phyloP scores from a whole-genome alignment of 148 eudicot species.

The Dysphania ambrosioides region DNA sequence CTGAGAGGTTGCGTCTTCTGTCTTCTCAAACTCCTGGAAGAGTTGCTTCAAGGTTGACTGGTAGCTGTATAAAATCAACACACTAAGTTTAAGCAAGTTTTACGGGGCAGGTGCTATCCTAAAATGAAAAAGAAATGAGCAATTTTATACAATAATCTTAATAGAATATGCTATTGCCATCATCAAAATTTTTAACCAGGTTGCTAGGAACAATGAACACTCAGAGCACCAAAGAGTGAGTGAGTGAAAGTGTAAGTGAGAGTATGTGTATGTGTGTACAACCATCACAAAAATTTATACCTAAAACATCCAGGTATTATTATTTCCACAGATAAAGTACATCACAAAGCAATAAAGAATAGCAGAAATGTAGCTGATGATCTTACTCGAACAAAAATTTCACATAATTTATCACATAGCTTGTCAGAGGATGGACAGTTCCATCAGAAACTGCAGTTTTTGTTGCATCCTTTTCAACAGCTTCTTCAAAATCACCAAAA shows the following conservation, averaged over 20 bases:
- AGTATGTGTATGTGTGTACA: background rate
- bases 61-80: constrained; percentile 50
- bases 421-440: constrained; percentile 96
- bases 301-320: background rate
- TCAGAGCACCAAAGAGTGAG: background rate
- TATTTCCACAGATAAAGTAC: background rate
- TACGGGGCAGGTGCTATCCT: background rate
- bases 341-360: constrained; percentile 12
- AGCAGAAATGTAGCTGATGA: background rate
- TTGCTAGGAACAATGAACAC: background rate
- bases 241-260: background rate
- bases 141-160: background rate
- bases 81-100: constrained; percentile 13
- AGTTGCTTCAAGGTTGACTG: constrained; percentile 96
- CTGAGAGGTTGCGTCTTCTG: constrained; percentile 66
- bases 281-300: background rate
- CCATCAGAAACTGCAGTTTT: constrained; percentile 91
- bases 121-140: background rate
- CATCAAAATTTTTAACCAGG: background rate
- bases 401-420: constrained; percentile 97
- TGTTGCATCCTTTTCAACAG: constrained; percentile 95
- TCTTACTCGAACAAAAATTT: constrained; percentile 94
- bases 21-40: constrained; percentile 81
- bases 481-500: constrained; percentile 97
- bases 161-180: background rate